These are phyloP conservation scores for Jamesozyma spencerorum DNA, from an alignment of 805 yeast species.

Conservation along the genomic window DNA sequence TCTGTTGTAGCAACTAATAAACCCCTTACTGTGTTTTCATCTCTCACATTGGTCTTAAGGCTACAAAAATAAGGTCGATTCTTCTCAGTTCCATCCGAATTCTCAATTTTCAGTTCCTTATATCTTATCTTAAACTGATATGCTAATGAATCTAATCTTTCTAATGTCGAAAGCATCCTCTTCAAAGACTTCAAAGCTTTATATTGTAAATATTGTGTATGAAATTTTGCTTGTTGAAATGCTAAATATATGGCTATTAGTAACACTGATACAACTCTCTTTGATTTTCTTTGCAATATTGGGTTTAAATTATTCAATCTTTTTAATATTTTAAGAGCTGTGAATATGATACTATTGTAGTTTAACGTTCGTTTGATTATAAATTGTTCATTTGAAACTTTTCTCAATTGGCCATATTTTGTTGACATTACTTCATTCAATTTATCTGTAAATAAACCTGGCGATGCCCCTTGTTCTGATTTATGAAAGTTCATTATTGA, in stretches of 20 bases:
- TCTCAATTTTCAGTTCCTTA: constrained; percentile 26
- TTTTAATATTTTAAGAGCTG: background rate
- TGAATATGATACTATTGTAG: constrained; percentile 5
- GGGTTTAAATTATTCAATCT: background rate
- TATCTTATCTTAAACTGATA: constrained; percentile 23
- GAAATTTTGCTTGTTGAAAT: constrained; percentile 18
- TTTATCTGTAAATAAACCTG: background rate
- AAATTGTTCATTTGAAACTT: constrained; percentile 3
- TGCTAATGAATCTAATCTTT: constrained; percentile 18
- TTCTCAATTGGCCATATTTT: constrained; percentile 17
- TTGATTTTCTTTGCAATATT: background rate
- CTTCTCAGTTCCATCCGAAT: background rate
- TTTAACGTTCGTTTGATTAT: constrained; percentile 6
- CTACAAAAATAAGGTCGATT: background rate
- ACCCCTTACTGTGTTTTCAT: constrained; percentile 12
- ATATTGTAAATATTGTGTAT: constrained; percentile 14
- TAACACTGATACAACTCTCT: background rate
- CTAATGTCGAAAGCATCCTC: constrained; percentile 10
- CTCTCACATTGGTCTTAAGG: background rate
- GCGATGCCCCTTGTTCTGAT: background rate
- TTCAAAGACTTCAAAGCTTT: constrained; percentile 13
- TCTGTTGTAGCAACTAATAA: constrained; percentile 30
- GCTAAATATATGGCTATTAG: constrained; percentile 11
- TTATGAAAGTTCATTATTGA: constrained; percentile 16
- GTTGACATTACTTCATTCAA: constrained; percentile 9